Conservation (phyloP, 2,329 filamentous ascomycete species). For the Ophiostoma perfectum region DNA sequence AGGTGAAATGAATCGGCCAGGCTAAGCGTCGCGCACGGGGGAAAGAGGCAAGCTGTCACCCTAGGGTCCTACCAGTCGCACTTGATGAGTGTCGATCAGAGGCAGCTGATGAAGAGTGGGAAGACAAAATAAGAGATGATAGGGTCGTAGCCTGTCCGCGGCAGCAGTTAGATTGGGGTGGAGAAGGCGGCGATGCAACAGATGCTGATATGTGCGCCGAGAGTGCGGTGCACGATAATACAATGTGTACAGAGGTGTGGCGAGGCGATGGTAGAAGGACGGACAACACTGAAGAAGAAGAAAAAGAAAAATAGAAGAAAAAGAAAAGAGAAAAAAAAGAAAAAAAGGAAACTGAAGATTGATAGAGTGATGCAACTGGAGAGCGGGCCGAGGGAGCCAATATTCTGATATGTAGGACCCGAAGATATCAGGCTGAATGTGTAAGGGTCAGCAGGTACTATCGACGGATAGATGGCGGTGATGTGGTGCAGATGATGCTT, state of each 20-base stretch:
- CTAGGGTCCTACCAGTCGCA: neutral
- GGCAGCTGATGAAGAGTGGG: neutral
- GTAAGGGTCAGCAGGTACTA: neutral
- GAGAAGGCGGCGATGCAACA: neutral
- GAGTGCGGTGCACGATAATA: neutral
- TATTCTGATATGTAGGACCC: neutral
- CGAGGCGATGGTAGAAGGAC: neutral
- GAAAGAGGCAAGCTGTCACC: neutral
- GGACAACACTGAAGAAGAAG: neutral
- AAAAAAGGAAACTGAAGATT: neutral
- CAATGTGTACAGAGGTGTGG: neutral
- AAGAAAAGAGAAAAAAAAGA: neutral
- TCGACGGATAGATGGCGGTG: neutral
- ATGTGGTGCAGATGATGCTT: slow-evolving; percentile 3
- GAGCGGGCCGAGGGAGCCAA: neutral
- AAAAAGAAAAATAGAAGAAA: neutral
- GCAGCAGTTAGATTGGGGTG: neutral
- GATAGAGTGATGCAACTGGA: neutral
- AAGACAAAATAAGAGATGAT: neutral
- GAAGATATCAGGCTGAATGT: neutral
- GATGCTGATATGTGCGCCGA: neutral
- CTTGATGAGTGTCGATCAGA: neutral
- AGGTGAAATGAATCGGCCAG: no score
- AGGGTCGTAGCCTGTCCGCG: neutral
- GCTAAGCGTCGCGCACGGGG: neutral